Evolutionary conservation across 2,329 filamentous ascomycete species (phyloP).

Genomic region (Volutella citrinella): DNA sequence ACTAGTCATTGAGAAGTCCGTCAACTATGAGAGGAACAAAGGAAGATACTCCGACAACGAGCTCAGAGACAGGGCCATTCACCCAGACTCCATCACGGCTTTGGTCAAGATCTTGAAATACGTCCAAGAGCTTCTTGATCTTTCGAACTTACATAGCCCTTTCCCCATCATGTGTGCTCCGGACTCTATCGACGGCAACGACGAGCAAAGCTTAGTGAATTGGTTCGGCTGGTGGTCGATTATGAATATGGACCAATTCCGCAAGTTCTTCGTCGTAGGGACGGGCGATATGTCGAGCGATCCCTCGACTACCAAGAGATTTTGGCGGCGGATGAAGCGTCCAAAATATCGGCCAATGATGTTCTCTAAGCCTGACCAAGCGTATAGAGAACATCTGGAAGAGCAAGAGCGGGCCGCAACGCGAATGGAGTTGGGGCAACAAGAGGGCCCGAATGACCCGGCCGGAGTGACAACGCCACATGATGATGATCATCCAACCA

Average conservation of each 20-base stretch:
- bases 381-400: slow-evolving; percentile 7
- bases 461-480: too few species aligned
- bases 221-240: slow-evolving; percentile 61
- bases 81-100: slow-evolving; percentile 14
- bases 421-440: too few species aligned
- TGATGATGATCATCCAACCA: too few species aligned
- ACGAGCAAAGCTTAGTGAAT: slow-evolving; percentile 61
- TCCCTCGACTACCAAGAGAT: slow-evolving; percentile 17
- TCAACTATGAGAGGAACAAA: neutral
- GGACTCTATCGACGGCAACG: slow-evolving; percentile 49
- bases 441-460: too few species aligned
- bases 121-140: slow-evolving; percentile 16
- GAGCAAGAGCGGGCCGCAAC: too few species aligned
- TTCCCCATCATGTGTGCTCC: slow-evolving; percentile 45
- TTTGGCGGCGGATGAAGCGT: slow-evolving; percentile 18
- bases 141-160: slow-evolving; percentile 10
- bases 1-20: slow-evolving; percentile 20
- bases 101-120: slow-evolving; percentile 21
- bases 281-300: slow-evolving; percentile 29
- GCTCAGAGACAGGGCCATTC: slow-evolving; percentile 1
- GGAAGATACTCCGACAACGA: neutral
- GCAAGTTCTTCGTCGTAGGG: slow-evolving; percentile 55
- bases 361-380: slow-evolving; percentile 35
- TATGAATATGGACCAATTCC: slow-evolving; percentile 45
- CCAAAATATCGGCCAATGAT: slow-evolving; percentile 33